Evolutionary conservation across 306 rosid genomes (phyloP).

Genomic region (Cucurbita ficifolia): DNA sequence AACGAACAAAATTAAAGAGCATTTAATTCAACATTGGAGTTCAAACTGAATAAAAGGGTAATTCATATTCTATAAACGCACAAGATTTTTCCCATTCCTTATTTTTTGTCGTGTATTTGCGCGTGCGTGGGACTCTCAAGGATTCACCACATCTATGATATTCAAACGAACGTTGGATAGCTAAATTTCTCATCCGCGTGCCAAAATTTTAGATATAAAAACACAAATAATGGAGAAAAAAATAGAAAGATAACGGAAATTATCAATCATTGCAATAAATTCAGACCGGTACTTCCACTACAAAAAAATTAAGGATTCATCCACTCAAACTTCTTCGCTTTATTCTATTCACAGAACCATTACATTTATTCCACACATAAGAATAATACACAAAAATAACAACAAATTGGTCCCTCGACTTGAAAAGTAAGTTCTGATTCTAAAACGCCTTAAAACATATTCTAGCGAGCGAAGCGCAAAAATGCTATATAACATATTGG

Average conservation of each 20-base stretch:
- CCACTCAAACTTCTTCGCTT: neutral
- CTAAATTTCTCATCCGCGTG: neutral
- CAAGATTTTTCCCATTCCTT: neutral
- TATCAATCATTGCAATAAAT: neutral
- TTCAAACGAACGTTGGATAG: neutral
- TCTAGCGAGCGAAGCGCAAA: neutral
- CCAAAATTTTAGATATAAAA: neutral
- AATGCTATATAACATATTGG: neutral
- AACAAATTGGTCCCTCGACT: neutral
- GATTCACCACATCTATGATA: neutral
- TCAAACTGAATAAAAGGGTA: neutral
- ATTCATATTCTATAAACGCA: neutral
- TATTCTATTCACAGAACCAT: neutral
- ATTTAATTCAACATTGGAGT: neutral
- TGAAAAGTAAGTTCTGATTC: neutral
- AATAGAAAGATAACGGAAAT: neutral
- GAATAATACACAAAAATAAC: neutral
- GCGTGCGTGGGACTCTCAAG: neutral
- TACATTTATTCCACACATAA: neutral
- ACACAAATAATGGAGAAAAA: neutral
- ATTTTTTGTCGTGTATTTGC: neutral
- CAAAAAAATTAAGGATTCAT: neutral
- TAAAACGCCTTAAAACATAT: neutral
- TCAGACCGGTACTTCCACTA: neutral
- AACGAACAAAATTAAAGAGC: neutral